Evolutionary conservation across 2,329 filamentous ascomycete species (phyloP).

Genomic region (Curvularia verruculosa): DNA sequence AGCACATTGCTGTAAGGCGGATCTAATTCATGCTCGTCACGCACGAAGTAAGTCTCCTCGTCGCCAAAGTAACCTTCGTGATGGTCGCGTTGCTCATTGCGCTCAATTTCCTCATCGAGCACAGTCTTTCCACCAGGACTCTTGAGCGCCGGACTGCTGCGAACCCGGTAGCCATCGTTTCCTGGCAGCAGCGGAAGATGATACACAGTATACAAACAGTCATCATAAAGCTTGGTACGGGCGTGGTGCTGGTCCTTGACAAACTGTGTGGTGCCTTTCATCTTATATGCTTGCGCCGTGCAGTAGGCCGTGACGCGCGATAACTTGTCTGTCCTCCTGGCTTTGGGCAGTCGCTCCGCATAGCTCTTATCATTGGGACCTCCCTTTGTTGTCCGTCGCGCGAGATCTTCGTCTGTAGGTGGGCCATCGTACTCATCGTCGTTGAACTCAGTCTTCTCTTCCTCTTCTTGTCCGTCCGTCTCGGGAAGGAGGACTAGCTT

Average conservation of each 20-base stretch:
- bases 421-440: constrained; percentile 65
- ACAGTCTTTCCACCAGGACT: constrained; percentile 92
- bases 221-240: constrained; percentile 95
- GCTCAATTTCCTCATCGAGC: constrained; percentile 92
- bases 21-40: constrained; percentile 40
- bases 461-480: constrained; percentile 64
- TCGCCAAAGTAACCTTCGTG: constrained; percentile 90
- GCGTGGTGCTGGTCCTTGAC: constrained; percentile 85
- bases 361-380: constrained; percentile 81
- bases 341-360: constrained; percentile 89
- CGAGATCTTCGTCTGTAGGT: constrained; percentile 69
- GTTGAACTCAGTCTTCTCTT: constrained; percentile 60
- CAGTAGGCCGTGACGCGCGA: constrained; percentile 94
- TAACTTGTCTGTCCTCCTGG: constrained; percentile 83
- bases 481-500: constrained; percentile 96
- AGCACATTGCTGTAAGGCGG: constrained; percentile 26
- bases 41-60: constrained; percentile 62
- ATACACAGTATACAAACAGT: constrained; percentile 95
- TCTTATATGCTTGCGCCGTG: constrained; percentile 90
- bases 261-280: constrained; percentile 86
- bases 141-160: constrained; percentile 89
- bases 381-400: constrained; percentile 68
- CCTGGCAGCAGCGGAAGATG: constrained; percentile 88
- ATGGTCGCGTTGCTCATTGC: constrained; percentile 86
- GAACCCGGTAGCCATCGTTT: constrained; percentile 81